Conservation (phyloP, 2,329 filamentous ascomycete species). For the Trichoderma harzianum region DNA sequence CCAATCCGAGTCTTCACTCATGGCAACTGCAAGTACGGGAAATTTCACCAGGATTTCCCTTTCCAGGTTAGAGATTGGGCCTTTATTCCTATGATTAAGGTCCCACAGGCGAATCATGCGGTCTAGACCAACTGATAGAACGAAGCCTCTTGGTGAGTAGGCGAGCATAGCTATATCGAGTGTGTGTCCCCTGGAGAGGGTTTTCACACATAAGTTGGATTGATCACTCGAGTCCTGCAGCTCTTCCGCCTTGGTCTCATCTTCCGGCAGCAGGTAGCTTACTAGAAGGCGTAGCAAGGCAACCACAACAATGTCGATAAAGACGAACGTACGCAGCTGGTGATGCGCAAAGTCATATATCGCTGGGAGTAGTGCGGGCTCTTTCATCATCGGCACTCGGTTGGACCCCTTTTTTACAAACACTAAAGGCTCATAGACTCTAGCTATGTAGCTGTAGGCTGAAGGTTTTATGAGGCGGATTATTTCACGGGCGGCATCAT, state of each 20-base stretch:
- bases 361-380: constrained; percentile 36
- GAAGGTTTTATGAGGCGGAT: constrained; percentile 72
- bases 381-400: constrained; percentile 52
- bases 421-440: constrained; percentile 70
- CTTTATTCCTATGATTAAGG: constrained; percentile 43
- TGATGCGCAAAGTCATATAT: constrained; percentile 65
- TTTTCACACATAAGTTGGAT: constrained; percentile 56
- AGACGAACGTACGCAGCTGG: constrained; percentile 55
- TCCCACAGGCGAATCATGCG: constrained; percentile 66
- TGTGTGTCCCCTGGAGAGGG: constrained; percentile 59
- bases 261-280: constrained; percentile 70
- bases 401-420: constrained; percentile 69
- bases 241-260: constrained; percentile 45
- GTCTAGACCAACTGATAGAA: constrained; percentile 70
- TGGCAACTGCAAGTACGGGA: constrained; percentile 59
- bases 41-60: constrained; percentile 46
- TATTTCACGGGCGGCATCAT: constrained; percentile 72
- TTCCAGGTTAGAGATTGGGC: constrained; percentile 40
- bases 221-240: constrained; percentile 42
- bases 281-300: constrained; percentile 67
- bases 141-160: constrained; percentile 59
- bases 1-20: constrained; percentile 63
- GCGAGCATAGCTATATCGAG: constrained; percentile 67
- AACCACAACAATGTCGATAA: constrained; percentile 60
- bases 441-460: constrained; percentile 68